A percentile compares a stretch with the other conserved stretches of the same genome.
These are phyloP conservation scores for Xylariomycetidae sp. DNA, from an alignment of 2,329 filamentous ascomycete species.

Conservation along the genomic window DNA sequence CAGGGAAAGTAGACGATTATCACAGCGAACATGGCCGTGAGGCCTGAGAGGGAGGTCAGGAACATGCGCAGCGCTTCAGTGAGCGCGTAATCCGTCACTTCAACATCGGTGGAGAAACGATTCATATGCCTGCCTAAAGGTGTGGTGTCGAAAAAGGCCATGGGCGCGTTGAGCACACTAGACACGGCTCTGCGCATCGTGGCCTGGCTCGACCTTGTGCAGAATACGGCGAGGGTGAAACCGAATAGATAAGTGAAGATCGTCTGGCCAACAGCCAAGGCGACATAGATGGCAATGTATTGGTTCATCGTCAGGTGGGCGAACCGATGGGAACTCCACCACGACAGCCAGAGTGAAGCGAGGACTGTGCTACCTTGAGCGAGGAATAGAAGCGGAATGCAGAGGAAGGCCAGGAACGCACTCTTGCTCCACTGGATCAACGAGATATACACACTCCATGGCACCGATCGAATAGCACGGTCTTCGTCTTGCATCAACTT, in stretches of 20 bases:
- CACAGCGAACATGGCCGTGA: slow-evolving; percentile 56
- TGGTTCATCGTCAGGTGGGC: slow-evolving; percentile 45
- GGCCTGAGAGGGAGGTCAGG: slow-evolving; percentile 57
- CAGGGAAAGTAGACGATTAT: slow-evolving; percentile 65
- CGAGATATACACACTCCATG: slow-evolving; percentile 56
- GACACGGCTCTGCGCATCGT: slow-evolving; percentile 60
- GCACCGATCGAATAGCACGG: slow-evolving; percentile 53
- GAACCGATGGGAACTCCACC: slow-evolving; percentile 61
- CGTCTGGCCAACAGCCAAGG: slow-evolving; percentile 47
- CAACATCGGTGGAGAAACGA: slow-evolving; percentile 65
- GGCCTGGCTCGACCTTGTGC: slow-evolving; percentile 57
- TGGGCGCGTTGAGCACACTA: slow-evolving; percentile 27
- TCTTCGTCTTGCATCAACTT: slow-evolving; percentile 50
- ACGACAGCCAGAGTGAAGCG: slow-evolving; percentile 63
- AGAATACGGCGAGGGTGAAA: slow-evolving; percentile 52
- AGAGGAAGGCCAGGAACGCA: slow-evolving; percentile 46
- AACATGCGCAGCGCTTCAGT: slow-evolving; percentile 64
- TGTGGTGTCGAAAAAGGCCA: slow-evolving; percentile 67
- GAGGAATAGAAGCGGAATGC: slow-evolving; percentile 43
- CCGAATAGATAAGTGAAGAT: slow-evolving; percentile 57
- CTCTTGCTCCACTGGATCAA: slow-evolving; percentile 57
- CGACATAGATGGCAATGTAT: slow-evolving; percentile 58
- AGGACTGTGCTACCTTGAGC: slow-evolving; percentile 55
- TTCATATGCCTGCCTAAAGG: slow-evolving; percentile 66
- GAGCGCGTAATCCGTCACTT: slow-evolving; percentile 65